Evolutionary conservation across 202 grass and related monocot species (phyloP).

Genomic region (Setaria italica): DNA sequence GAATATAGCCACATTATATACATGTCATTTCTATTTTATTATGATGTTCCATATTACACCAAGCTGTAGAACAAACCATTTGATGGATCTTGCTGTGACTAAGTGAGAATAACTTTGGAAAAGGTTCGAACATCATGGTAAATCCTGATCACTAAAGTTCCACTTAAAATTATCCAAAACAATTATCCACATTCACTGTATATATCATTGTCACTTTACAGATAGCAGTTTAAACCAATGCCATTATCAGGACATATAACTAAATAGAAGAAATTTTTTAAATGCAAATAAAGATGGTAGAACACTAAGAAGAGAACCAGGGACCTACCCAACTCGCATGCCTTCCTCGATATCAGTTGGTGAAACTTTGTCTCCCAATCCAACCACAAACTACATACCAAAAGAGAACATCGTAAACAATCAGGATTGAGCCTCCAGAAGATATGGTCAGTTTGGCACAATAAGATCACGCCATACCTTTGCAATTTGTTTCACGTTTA

Average conservation of each 20-base stretch:
- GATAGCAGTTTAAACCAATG: background rate
- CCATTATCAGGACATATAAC: background rate
- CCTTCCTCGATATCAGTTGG: slow-evolving; percentile 99
- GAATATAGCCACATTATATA: background rate
- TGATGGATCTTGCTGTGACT: background rate
- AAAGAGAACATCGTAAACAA: slow-evolving; percentile 17
- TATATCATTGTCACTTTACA: background rate
- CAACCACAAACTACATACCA: slow-evolving; percentile 82
- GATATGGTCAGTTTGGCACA: slow-evolving; percentile 1
- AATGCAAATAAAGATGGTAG: slow-evolving; percentile 1
- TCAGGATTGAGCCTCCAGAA: slow-evolving; percentile 19
- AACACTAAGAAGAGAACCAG: background rate
- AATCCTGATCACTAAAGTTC: background rate
- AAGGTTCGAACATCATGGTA: background rate
- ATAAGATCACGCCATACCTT: slow-evolving; percentile 62
- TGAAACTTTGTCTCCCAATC: slow-evolving; percentile 91
- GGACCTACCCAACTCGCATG: slow-evolving; percentile 86
- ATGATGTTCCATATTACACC: background rate
- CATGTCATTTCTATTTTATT: background rate
- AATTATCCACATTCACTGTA: background rate
- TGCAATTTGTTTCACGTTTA: slow-evolving; percentile 92
- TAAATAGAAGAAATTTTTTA: background rate
- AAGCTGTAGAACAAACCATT: background rate
- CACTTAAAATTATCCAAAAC: background rate
- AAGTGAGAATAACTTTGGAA: background rate